A percentile compares a stretch with the other conserved stretches of the same genome.
phyloP scores from a whole-genome alignment of 306 rosid species.

The Rubus parviflorus region DNA sequence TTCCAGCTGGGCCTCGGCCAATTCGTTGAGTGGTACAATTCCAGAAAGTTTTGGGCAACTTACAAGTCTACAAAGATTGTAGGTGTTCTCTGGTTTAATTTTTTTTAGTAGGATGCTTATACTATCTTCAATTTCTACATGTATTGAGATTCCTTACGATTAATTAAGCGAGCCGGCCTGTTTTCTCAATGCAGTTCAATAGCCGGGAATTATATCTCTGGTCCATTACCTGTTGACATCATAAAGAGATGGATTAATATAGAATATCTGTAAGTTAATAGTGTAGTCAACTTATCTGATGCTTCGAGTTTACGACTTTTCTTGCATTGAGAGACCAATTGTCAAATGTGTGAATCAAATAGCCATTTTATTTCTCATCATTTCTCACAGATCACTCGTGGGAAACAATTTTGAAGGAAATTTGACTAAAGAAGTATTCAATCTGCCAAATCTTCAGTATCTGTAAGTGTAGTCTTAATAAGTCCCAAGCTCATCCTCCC shows the following conservation, averaged over 20 bases:
- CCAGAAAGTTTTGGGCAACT: neutral
- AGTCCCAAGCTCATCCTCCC: neutral
- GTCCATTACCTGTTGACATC: constrained; percentile 7
- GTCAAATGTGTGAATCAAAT: too few species aligned
- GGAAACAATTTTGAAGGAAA: neutral
- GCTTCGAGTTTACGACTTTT: neutral
- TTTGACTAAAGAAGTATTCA: neutral
- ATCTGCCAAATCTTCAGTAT: neutral
- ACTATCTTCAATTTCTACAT: too few species aligned
- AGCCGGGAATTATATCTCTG: constrained; percentile 21
- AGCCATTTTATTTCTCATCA: too few species aligned
- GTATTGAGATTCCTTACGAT: neutral
- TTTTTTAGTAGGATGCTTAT: too few species aligned
- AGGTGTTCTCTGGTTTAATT: neutral
- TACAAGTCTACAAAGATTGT: neutral
- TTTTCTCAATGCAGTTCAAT: constrained; percentile 11
- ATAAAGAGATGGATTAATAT: neutral
- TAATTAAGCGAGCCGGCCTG: too few species aligned
- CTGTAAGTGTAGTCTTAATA: constrained; percentile 8
- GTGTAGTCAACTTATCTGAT: neutral
- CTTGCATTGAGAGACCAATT: too few species aligned
- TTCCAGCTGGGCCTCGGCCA: constrained; percentile 11
- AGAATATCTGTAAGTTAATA: neutral
- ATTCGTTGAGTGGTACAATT: neutral
- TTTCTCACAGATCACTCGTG: too few species aligned